These are phyloP conservation scores for Globisporangium paddicum DNA, from an alignment of 352 stramenopile species.

Conservation along the genomic window DNA sequence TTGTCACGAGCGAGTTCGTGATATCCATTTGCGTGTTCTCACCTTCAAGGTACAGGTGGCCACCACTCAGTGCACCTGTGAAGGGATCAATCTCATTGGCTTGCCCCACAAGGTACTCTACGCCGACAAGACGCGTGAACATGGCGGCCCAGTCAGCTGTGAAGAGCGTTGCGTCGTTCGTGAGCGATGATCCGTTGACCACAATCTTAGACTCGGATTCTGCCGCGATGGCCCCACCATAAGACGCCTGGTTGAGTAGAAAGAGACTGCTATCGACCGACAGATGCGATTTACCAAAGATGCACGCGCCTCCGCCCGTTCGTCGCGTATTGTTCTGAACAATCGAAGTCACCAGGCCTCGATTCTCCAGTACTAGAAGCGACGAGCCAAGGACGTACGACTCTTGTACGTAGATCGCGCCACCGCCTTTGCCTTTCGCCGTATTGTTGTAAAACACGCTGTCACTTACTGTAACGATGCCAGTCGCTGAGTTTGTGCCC, in stretches of 20 bases:
- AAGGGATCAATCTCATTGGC: slow-evolving; percentile 10
- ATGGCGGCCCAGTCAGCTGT: slow-evolving; percentile 14
- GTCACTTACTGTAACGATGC: background rate
- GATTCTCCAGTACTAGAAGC: slow-evolving; percentile 31
- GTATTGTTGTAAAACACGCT: slow-evolving; percentile 51
- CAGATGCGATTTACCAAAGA: slow-evolving; percentile 4
- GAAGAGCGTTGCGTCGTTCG: slow-evolving; percentile 18
- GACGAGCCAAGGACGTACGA: background rate
- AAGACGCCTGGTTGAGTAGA: slow-evolving; percentile 24
- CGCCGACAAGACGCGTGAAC: slow-evolving; percentile 18
- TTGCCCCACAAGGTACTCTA: slow-evolving; percentile 11
- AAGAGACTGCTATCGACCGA: slow-evolving; percentile 25
- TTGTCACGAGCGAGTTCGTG: slow-evolving; percentile 21
- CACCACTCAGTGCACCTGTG: slow-evolving; percentile 17
- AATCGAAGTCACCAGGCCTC: background rate
- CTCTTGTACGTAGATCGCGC: slow-evolving; percentile 18
- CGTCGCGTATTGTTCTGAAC: too few relatives aligned
- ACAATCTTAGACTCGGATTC: slow-evolving; percentile 13
- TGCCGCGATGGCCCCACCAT: slow-evolving; percentile 26
- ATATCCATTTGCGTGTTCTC: slow-evolving; percentile 17
- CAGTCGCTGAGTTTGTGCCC: background rate
- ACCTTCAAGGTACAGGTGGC: slow-evolving; percentile 30
- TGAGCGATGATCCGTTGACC: slow-evolving; percentile 16
- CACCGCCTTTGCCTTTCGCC: slow-evolving; percentile 19
- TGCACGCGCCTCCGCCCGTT: slow-evolving; percentile 27